These are phyloP conservation scores for Magnusiomyces ingens DNA, from an alignment of 1,139 yeast genomes.

Conservation along the genomic window DNA sequence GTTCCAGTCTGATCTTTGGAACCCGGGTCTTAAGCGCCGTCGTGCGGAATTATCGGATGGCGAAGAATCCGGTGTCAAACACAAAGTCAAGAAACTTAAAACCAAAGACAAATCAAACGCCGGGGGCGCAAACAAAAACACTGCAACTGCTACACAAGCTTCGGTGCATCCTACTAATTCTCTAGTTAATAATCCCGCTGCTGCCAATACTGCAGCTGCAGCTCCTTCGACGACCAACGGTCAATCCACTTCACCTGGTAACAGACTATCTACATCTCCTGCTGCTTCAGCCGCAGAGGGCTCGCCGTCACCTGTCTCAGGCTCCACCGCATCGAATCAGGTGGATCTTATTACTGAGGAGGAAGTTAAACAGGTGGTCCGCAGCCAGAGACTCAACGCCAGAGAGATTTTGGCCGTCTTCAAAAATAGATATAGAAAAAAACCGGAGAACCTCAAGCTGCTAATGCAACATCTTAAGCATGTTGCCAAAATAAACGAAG, in stretches of 20 bases:
- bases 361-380: conserved; percentile 65
- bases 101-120: neutral
- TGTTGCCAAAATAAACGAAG: conserved; percentile 60
- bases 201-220: conserved; percentile 29
- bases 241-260: conserved; percentile 7
- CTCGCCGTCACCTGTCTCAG: neutral
- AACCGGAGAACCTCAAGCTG: conserved; percentile 61
- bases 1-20: conserved; percentile 82
- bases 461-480: conserved; percentile 64
- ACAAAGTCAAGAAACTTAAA: too few relatives aligned
- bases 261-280: conserved; percentile 10
- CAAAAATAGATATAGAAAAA: conserved; percentile 57
- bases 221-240: conserved; percentile 8
- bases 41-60: conserved; percentile 29
- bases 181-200: neutral
- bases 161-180: neutral
- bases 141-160: neutral
- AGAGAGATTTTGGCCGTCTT: conserved; percentile 57
- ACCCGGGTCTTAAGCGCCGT: conserved; percentile 51
- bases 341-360: conserved; percentile 48
- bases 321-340: conserved; percentile 21
- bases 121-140: neutral
- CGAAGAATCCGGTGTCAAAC: conserved; percentile 17
- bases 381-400: conserved; percentile 55
- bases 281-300: conserved; percentile 10